Evolutionary conservation across 257 asterid species (phyloP).

Genomic region (Scutellaria baicalensis): DNA sequence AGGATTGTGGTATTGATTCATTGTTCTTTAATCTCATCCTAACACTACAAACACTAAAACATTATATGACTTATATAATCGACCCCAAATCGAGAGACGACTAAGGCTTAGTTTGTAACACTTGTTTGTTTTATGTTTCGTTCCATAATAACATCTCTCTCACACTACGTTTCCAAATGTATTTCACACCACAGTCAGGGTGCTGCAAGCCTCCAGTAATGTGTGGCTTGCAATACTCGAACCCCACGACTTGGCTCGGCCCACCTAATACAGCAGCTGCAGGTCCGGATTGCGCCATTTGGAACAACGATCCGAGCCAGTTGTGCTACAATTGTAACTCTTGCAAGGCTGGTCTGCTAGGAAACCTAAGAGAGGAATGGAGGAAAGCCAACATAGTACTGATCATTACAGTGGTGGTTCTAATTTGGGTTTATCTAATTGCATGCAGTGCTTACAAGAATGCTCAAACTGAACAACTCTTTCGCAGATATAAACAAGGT

Average conservation of each 20-base stretch:
- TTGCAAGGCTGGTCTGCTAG: slow-evolving; percentile 80
- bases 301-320: slow-evolving; percentile 65
- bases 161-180: neutral
- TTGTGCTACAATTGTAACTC: slow-evolving; percentile 72
- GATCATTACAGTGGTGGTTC: slow-evolving; percentile 53
- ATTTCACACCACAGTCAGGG: slow-evolving; percentile 49
- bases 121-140: neutral
- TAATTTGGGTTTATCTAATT: slow-evolving; percentile 61
- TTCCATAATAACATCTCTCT: neutral
- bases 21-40: too few relatives aligned
- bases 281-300: slow-evolving; percentile 46
- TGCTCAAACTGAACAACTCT: slow-evolving; percentile 68
- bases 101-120: too few relatives aligned
- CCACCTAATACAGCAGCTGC: slow-evolving; percentile 39
- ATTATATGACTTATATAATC: too few relatives aligned
- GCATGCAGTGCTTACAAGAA: slow-evolving; percentile 76
- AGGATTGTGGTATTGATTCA: too few relatives aligned
- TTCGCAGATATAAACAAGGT: slow-evolving; percentile 50
- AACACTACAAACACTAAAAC: too few relatives aligned
- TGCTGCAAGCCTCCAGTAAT: slow-evolving; percentile 91
- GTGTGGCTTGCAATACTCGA: slow-evolving; percentile 65
- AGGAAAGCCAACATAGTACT: slow-evolving; percentile 61
- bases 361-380: slow-evolving; percentile 66
- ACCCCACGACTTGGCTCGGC: slow-evolving; percentile 60
- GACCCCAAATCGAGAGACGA: too few relatives aligned